Conservation (phyloP, 805 yeast genomes). For the Hanseniaspora guilliermondii region DNA sequence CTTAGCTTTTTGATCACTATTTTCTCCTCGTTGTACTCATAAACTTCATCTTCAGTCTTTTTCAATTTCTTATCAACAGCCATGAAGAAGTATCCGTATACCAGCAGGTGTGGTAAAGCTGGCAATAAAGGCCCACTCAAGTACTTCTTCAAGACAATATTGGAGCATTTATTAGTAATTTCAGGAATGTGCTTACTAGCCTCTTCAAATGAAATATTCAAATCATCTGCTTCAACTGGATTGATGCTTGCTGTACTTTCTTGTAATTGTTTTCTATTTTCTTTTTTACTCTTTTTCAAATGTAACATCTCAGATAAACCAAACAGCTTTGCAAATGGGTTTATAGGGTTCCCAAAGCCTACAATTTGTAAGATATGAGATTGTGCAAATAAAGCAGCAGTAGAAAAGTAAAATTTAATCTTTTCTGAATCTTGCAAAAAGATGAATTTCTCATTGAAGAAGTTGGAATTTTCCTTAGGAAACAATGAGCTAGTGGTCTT, state of each 20-base stretch:
- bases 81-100: conserved; percentile 63
- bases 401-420: conserved; percentile 60
- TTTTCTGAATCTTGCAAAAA: conserved; percentile 28
- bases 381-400: conserved; percentile 62
- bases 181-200: conserved; percentile 21
- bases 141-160: conserved; percentile 54
- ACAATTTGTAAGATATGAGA: conserved; percentile 62
- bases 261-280: conserved; percentile 31
- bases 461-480: conserved; percentile 50
- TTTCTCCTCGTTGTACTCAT: not conserved
- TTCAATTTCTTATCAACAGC: conserved; percentile 46
- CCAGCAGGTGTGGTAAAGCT: conserved; percentile 59
- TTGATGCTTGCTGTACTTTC: not conserved
- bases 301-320: conserved; percentile 58
- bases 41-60: conserved; percentile 19
- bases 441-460: conserved; percentile 39
- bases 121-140: conserved; percentile 54
- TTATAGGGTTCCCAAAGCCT: conserved; percentile 64
- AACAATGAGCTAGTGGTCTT: conserved; percentile 13
- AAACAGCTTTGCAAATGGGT: conserved; percentile 66
- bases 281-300: conserved; percentile 61
- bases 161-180: conserved; percentile 55
- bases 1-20: not conserved
- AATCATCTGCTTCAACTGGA: conserved; percentile 15
- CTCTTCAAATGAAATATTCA: conserved; percentile 16